Conservation (phyloP, 2,329 filamentous ascomycete species). For the Microsporum canis region DNA sequence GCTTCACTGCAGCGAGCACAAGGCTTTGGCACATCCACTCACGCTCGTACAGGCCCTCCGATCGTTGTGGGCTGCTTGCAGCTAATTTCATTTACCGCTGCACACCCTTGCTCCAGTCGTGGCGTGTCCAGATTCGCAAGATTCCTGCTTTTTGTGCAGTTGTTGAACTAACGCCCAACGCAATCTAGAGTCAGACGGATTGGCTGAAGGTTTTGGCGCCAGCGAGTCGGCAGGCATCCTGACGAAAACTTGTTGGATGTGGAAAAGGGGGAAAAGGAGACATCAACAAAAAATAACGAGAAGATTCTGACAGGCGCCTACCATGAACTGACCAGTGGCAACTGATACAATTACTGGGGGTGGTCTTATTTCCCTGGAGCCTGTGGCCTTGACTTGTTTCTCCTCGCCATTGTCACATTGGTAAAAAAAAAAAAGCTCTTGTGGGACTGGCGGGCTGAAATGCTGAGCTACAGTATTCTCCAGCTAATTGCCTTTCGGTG, state of each 20-base stretch:
- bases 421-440: neutral
- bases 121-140: slow-evolving; percentile 1
- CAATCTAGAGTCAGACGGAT: neutral
- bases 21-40: slow-evolving; percentile 1
- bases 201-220: neutral
- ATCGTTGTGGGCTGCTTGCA: neutral
- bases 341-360: neutral
- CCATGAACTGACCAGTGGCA: neutral
- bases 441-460: neutral
- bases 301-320: neutral
- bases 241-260: neutral
- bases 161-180: neutral
- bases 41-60: neutral
- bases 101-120: neutral
- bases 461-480: neutral
- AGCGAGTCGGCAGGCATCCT: neutral
- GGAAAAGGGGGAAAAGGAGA: neutral
- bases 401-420: neutral
- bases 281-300: neutral
- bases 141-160: neutral
- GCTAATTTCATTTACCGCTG: neutral
- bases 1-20: neutral
- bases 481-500: neutral
- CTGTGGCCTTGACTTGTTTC: neutral
- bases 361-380: neutral